A percentile compares a stretch with the other conserved stretches of the same genome.
phyloP scores from a whole-genome alignment of 495 filamentous ascomycete genomes.

The Podospora anserina region DNA sequence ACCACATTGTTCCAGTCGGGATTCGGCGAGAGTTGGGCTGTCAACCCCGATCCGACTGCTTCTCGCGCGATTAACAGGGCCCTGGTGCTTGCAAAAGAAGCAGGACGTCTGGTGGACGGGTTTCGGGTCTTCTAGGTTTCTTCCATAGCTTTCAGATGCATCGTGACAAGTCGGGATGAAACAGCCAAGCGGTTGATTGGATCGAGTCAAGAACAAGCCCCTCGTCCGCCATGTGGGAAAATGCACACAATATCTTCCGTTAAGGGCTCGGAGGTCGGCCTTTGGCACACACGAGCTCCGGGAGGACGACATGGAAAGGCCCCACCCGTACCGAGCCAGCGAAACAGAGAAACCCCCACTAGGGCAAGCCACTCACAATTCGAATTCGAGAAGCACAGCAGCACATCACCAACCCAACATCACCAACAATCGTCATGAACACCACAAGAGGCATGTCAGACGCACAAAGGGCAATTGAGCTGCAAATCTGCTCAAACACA shows the following conservation, averaged over 20 bases:
- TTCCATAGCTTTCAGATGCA: neutral
- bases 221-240: neutral
- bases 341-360: neutral
- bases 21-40: neutral
- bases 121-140: neutral
- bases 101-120: neutral
- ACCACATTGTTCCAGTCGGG: neutral
- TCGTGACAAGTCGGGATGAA: neutral
- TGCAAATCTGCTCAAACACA: neutral
- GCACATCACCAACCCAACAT: neutral
- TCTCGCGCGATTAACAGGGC: neutral
- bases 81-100: neutral
- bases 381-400: neutral
- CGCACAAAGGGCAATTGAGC: neutral
- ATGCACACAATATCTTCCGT: neutral
- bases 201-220: neutral
- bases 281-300: neutral
- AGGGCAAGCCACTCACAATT: neutral
- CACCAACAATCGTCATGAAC: neutral
- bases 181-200: neutral
- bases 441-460: neutral
- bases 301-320: neutral
- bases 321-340: neutral
- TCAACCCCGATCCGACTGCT: neutral
- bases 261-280: neutral